Conservation (phyloP, 2,329 filamentous ascomycete genomes). For the Blumeria graminis region DNA sequence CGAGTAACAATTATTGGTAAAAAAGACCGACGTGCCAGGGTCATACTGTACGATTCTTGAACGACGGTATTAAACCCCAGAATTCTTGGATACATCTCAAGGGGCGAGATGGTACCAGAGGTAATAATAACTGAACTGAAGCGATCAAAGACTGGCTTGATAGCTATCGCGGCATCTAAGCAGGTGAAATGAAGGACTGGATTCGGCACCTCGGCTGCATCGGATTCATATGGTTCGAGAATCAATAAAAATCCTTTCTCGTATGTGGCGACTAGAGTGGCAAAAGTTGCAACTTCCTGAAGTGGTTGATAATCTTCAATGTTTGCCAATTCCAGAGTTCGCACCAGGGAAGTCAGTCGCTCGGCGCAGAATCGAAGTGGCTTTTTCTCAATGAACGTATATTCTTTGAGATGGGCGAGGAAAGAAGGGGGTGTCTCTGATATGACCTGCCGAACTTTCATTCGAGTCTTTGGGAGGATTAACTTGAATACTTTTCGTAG, state of each 20-base stretch:
- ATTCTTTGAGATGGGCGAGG: conserved; percentile 72
- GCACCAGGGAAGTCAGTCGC: conserved; percentile 74
- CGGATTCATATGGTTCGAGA: conserved; percentile 89
- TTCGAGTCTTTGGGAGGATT: conserved; percentile 43
- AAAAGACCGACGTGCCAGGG: conserved; percentile 80
- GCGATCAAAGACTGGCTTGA: conserved; percentile 89
- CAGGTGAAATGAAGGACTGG: conserved; percentile 95
- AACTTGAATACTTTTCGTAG: neutral
- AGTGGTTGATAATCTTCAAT: conserved; percentile 95
- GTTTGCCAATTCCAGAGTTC: conserved; percentile 85
- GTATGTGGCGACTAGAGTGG: conserved; percentile 85
- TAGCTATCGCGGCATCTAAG: conserved; percentile 89
- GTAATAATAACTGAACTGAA: conserved; percentile 98
- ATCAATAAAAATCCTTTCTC: conserved; percentile 92
- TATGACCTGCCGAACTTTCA: conserved; percentile 95
- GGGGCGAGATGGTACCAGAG: conserved; percentile 81
- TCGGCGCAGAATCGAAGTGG: conserved; percentile 87
- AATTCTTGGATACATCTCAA: conserved; percentile 99
- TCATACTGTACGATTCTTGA: conserved; percentile 95
- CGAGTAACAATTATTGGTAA: conserved; percentile 93
- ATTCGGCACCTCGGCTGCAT: conserved; percentile 85
- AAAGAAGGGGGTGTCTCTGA: conserved; percentile 93
- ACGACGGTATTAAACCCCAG: conserved; percentile 78
- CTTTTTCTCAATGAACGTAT: conserved; percentile 95
- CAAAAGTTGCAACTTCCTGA: conserved; percentile 94